Evolutionary conservation across 1,284 basidiomycete species (phyloP), one percentile per base, ranked within the genome.

Genomic region (Fomitiporia mediterranea): DNA sequence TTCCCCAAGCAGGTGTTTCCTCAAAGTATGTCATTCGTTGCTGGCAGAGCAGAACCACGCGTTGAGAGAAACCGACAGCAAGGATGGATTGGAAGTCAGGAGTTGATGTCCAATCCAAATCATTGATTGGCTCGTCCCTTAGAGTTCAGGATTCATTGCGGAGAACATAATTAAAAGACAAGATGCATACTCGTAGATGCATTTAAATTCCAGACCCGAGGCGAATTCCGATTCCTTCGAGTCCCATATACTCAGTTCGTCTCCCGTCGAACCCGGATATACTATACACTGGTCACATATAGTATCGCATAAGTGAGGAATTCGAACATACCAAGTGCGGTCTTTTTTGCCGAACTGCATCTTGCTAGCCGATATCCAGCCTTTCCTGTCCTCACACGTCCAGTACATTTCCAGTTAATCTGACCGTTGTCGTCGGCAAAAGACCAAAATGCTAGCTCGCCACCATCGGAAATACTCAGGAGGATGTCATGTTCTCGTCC

Each of bases 221-320:
- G 91, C 84, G 68, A 97, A 98, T 68, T 95, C 91, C n/a, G 89
- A 93, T 67, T 90, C 89, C 58, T 88, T 89, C 0, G 92, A 95
- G 69, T 97, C 92, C 93, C 93, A 97, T 19, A 98, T 91, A 0
- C 91, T 93, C 55, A 96, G 71, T 66, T 94, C 90, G 58, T 91
- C 78, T 1, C 79, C 85, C 40, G 78, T 77, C 17, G 69, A 68
- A 44, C 73, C 68, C 1, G 76, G 72, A 15, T 83, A 80, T 59
- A 87, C 85, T 88, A 60, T 54, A 27, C 53, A 53, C 23, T 43
- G 57, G 28, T 61, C 53, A 61, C 59, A 37, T 27, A 52, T 57
- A 46, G 54, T 58, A 27, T 46, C 15, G 17, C 42, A 53, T 28
- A 56, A 43, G 13, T 49, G 32, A 35, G 34, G 19, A 52, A 55